Base-by-base conservation (phyloP, 2,329 filamentous ascomycete species). In the Cladosporium sp. region DNA sequence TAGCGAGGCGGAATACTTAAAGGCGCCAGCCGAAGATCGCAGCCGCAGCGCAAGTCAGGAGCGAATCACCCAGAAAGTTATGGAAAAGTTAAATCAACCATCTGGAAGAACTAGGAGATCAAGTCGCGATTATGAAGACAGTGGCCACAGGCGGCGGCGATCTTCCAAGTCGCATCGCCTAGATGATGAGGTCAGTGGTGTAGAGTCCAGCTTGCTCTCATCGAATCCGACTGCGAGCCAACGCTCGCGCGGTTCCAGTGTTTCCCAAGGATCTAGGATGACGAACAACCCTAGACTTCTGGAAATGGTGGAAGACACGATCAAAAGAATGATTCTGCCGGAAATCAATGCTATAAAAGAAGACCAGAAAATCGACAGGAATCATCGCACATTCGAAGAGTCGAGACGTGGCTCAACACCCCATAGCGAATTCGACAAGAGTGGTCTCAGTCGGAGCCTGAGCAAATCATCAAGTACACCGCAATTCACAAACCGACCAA, bases 281-380 rank as follows among this genome's bases (percentile, higher is more conserved):
- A 90, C 95, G 72, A 96, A 95, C 75, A 96, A 97, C 68, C 92
- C 92, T 0, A 94, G 91, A 70, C 78, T 97, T 1, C 82, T 97
- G 2, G 90, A 94, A 68, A 94, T 92, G 0, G 92, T 97, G 3
- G 92, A 97, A 75, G 92, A 96, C 75, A 92, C 92, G 14, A 96
- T 97, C 69, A 87, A 91, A 63, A 84, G 92, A 51, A 81, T 96
- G 51, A 96, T 97, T 55, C 77, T 99, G 2, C 94, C 94, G 0
- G 93, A 99, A 73, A 80, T 99, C 45, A 93, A 91, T 66, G 90
- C 92, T 9, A 79, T 99, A 57, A 97, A 96, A 73, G 86, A 92
- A 67, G 92, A 96, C 69, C 89, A 93, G 72, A 92, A 90, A 72
- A 88, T 88, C 64, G 85, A 88, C 63, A 83, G 88, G 64, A 88